Evolutionary conservation across 257 asterid genomes (phyloP).

Genomic region (Anisodus acutangulus): DNA sequence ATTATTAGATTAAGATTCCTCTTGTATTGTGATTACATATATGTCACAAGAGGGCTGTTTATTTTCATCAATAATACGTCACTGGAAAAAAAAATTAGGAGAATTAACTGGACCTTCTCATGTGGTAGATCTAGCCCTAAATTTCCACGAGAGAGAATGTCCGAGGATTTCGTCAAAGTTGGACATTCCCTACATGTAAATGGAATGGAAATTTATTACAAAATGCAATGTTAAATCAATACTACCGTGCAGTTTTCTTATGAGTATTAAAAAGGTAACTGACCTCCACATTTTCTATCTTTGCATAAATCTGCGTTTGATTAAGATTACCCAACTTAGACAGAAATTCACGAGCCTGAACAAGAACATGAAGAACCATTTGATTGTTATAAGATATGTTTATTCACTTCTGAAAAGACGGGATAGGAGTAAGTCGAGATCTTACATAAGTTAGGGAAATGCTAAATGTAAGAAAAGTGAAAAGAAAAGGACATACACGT

Average conservation of each 20-base stretch:
- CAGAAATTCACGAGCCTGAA: conserved; percentile 87
- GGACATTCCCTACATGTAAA: conserved; percentile 69
- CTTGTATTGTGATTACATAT: too few species aligned
- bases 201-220: conserved; percentile 25
- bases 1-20: too few species aligned
- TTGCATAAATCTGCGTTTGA: conserved; percentile 80
- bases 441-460: conserved; percentile 14
- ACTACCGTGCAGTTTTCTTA: neutral
- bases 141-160: conserved; percentile 93
- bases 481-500: conserved; percentile 48
- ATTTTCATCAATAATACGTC: neutral
- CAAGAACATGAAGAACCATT: conserved; percentile 25
- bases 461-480: neutral
- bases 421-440: neutral
- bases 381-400: conserved; percentile 19
- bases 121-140: conserved; percentile 98
- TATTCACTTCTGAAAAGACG: conserved; percentile 2
- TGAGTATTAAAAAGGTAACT: conserved; percentile 29
- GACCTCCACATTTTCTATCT: conserved; percentile 94
- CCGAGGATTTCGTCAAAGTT: conserved; percentile 91
- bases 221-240: neutral
- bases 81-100: neutral
- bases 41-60: conserved; percentile 4
- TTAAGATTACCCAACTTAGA: conserved; percentile 68
- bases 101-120: conserved; percentile 65